phyloP scores from a whole-genome alignment of 768 basidiomycete species.

The Hirschioporus abietinus region DNA sequence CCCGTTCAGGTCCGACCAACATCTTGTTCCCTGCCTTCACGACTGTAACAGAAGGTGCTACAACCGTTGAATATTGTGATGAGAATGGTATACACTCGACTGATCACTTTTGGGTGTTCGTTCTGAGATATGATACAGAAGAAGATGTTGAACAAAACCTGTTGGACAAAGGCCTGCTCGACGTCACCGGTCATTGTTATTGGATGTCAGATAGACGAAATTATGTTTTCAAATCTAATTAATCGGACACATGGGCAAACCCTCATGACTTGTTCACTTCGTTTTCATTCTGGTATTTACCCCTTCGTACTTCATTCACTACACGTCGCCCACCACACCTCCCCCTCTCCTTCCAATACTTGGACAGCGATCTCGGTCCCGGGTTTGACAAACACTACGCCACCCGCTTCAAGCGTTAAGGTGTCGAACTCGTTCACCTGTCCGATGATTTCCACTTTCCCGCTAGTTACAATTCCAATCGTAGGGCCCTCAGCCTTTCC shows the following conservation, averaged over 20 bases:
- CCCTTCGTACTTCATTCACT: background rate
- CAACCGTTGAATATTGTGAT: background rate
- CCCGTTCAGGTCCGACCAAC: background rate
- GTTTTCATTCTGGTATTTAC: too few species aligned
- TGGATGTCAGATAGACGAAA: background rate
- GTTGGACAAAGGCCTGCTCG: background rate
- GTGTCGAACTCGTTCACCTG: slow-evolving; percentile 12
- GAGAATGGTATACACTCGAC: background rate
- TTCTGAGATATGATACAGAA: background rate
- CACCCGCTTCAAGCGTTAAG: slow-evolving; percentile 14
- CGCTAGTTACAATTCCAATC: slow-evolving; percentile 22
- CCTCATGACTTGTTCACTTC: too few species aligned
- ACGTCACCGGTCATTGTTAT: background rate
- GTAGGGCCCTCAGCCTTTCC: slow-evolving; percentile 17
- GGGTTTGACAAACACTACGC: slow-evolving; percentile 19
- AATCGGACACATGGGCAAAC: background rate
- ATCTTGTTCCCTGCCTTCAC: background rate
- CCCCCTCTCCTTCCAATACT: slow-evolving; percentile 14
- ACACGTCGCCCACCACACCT: slow-evolving; percentile 23
- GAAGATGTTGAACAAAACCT: background rate
- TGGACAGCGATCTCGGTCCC: slow-evolving; percentile 16
- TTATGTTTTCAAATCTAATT: background rate
- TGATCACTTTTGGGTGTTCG: background rate
- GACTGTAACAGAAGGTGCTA: background rate
- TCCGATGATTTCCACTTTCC: slow-evolving; percentile 12